These are phyloP conservation scores for Zea luxurians DNA, from an alignment of 176 grass and related monocot species.

Conservation along the genomic window DNA sequence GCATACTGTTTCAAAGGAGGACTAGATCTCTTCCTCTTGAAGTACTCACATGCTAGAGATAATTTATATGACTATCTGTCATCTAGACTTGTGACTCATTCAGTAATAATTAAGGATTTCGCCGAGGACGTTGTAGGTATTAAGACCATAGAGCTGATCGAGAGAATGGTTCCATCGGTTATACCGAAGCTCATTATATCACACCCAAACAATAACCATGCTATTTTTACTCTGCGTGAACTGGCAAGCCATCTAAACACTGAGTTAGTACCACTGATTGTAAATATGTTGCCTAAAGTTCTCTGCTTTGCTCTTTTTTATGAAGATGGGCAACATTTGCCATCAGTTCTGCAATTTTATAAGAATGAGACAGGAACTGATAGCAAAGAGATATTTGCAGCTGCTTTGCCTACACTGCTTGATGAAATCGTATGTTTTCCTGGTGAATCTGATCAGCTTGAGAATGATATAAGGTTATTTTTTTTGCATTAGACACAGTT, in stretches of 20 bases:
- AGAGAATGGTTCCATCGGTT: conserved; percentile 78
- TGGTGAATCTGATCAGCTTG: conserved; percentile 62
- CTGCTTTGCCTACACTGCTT: conserved; percentile 79
- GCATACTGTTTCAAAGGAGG: conserved; percentile 68
- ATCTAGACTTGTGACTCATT: conserved; percentile 58
- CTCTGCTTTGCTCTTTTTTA: conserved; percentile 80
- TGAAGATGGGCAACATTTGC: conserved; percentile 66
- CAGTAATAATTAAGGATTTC: conserved; percentile 69
- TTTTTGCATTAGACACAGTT: conserved; percentile 24
- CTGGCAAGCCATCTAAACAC: conserved; percentile 69
- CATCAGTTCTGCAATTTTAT: conserved; percentile 89
- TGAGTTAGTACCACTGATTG: conserved; percentile 56
- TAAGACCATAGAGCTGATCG: conserved; percentile 71
- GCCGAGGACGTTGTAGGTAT: conserved; percentile 73
- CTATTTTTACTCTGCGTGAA: conserved; percentile 65
- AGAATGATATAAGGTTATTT: conserved; percentile 70
- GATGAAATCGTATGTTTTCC: conserved; percentile 95
- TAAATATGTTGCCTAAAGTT: conserved; percentile 75
- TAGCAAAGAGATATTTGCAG: conserved; percentile 88
- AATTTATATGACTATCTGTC: conserved; percentile 75
- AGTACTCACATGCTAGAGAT: conserved; percentile 62
- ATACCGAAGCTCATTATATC: conserved; percentile 91
- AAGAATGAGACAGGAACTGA: conserved; percentile 68
- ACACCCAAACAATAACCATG: conserved; percentile 60
- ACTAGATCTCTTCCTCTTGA: conserved; percentile 67